phyloP scores from a whole-genome alignment of 129 eudicot genomes.

The Solidago caesia region DNA sequence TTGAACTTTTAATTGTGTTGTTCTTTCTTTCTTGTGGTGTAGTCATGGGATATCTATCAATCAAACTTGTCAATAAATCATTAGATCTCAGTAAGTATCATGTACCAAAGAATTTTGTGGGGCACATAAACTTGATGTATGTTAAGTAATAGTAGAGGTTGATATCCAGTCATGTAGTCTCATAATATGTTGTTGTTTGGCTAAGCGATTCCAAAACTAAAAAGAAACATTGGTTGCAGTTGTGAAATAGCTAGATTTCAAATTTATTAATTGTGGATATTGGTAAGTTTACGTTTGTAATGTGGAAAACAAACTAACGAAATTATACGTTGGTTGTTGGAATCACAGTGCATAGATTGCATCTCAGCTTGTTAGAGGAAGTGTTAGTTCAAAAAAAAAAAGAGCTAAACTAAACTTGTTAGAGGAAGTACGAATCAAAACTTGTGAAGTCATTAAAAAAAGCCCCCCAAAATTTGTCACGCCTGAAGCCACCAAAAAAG shows the following conservation, averaged over 20 bases:
- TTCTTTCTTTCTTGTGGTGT: slow-evolving; percentile 18
- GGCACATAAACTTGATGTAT: neutral
- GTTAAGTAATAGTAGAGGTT: neutral
- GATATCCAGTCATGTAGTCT: neutral
- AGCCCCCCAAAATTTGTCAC: too few species aligned
- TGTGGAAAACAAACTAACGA: neutral
- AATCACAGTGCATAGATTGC: too few species aligned
- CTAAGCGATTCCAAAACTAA: neutral
- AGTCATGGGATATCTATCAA: slow-evolving; percentile 91
- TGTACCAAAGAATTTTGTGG: slow-evolving; percentile 71
- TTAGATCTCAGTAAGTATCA: slow-evolving; percentile 82
- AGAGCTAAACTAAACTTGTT: too few species aligned
- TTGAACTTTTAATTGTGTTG: neutral
- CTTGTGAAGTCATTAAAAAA: too few species aligned
- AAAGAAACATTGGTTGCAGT: neutral
- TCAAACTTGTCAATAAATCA: slow-evolving; percentile 57
- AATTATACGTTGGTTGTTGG: too few species aligned
- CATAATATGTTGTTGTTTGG: neutral
- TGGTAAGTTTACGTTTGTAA: slow-evolving; percentile 1
- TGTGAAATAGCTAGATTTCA: too few species aligned
- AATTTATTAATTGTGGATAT: neutral
- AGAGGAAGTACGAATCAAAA: too few species aligned
- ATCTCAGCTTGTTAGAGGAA: too few species aligned
- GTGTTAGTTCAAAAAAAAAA: too few species aligned
- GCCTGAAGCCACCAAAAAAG: too few species aligned